phyloP scores from a whole-genome alignment of 192 early-diverging fungal genomes.

The Phlyctochytrium arcticum region DNA sequence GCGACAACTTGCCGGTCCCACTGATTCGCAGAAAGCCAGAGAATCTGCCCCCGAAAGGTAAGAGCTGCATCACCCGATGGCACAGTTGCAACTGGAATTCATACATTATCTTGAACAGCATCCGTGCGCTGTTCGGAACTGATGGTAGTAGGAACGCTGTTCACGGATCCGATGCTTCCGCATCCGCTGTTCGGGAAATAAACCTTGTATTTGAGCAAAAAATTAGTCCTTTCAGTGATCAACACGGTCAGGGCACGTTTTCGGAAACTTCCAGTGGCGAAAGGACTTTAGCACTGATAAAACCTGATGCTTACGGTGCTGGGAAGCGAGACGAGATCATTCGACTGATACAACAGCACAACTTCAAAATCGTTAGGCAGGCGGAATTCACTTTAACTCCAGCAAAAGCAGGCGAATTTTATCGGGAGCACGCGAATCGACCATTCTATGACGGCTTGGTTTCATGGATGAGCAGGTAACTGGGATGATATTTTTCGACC shows the following conservation, averaged over 20 bases:
- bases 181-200: slow-evolving; percentile 52
- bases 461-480: slow-evolving; percentile 49
- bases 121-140: slow-evolving; percentile 50
- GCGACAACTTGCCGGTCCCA: slow-evolving; percentile 50
- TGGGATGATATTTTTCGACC: background rate
- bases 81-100: too few relatives aligned
- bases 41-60: slow-evolving; percentile 43
- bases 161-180: slow-evolving; percentile 55
- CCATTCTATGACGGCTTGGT: slow-evolving; percentile 44
- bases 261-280: too few relatives aligned
- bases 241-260: too few relatives aligned
- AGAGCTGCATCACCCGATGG: too few relatives aligned
- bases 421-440: slow-evolving; percentile 42
- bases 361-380: slow-evolving; percentile 42
- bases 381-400: slow-evolving; percentile 33
- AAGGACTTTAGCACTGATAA: slow-evolving; percentile 40
- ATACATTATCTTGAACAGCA: slow-evolving; percentile 14
- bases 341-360: slow-evolving; percentile 12
- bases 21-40: slow-evolving; percentile 46
- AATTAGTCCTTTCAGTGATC: slow-evolving; percentile 17
- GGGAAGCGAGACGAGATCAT: slow-evolving; percentile 30
- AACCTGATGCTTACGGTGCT: slow-evolving; percentile 27
- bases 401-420: slow-evolving; percentile 43
- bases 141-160: slow-evolving; percentile 56
- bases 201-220: slow-evolving; percentile 42